Percentiles rank a stretch among this genome's conserved stretches.
These are phyloP conservation scores for Fonsecaea monophora DNA, from an alignment of 2,329 filamentous ascomycete species.

Conservation along the genomic window DNA sequence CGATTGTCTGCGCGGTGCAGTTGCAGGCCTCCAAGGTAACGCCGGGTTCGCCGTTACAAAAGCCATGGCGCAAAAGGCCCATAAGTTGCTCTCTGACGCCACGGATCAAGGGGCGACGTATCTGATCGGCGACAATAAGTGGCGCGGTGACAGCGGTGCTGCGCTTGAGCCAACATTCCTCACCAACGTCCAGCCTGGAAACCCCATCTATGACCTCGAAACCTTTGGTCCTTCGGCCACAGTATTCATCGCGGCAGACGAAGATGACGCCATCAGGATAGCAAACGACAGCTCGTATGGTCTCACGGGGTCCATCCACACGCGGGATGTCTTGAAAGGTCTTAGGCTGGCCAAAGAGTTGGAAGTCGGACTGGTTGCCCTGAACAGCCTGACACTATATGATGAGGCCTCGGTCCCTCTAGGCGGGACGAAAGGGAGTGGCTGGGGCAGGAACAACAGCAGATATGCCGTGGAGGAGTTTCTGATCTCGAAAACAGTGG, in stretches of 20 bases:
- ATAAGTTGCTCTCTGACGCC: slow-evolving; percentile 10
- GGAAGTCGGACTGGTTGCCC: slow-evolving; percentile 58
- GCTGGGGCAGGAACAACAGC: slow-evolving; percentile 24
- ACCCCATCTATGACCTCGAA: slow-evolving; percentile 71
- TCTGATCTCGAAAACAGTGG: background rate
- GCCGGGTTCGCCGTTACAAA: slow-evolving; percentile 21
- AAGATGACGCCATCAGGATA: slow-evolving; percentile 56
- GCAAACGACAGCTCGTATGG: slow-evolving; percentile 37
- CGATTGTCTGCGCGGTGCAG: slow-evolving; percentile 48
- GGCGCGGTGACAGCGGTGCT: slow-evolving; percentile 43
- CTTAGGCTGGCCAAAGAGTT: slow-evolving; percentile 66
- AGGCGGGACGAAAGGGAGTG: slow-evolving; percentile 20
- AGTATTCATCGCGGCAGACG: slow-evolving; percentile 68
- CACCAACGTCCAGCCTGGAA: slow-evolving; percentile 72
- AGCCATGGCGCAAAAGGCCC: slow-evolving; percentile 17
- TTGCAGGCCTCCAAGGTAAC: background rate
- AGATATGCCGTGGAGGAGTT: slow-evolving; percentile 21
- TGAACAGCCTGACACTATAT: slow-evolving; percentile 15
- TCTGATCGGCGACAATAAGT: slow-evolving; percentile 53
- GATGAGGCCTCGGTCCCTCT: slow-evolving; percentile 19
- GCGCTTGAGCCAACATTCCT: slow-evolving; percentile 71
- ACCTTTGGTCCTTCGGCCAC: slow-evolving; percentile 78
- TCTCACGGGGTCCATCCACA: slow-evolving; percentile 31
- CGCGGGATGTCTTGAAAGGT: slow-evolving; percentile 45
- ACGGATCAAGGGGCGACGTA: slow-evolving; percentile 53